Evolutionary conservation across 352 stramenopile species (phyloP).

Genomic region (Pythium apleroticum): DNA sequence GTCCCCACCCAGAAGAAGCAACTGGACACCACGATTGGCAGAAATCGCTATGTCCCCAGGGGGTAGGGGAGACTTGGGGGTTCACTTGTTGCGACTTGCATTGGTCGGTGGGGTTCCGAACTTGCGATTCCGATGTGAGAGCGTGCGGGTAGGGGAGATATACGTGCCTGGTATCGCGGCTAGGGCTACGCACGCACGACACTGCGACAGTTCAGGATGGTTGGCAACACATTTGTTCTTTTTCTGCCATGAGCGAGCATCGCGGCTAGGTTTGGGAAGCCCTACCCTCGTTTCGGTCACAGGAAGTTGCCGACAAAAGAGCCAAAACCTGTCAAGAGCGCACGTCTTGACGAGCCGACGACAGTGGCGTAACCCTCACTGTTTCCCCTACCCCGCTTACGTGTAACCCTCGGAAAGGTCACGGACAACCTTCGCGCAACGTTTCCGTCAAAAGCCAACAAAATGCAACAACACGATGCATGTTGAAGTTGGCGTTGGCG

Average conservation of each 20-base stretch:
- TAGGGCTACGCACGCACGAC: conserved; percentile 16
- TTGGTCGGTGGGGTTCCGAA: not conserved
- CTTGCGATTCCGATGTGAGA: not conserved
- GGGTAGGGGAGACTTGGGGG: too few relatives aligned
- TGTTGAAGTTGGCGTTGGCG: conserved; percentile 31
- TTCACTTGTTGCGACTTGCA: too few relatives aligned
- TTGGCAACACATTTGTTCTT: conserved; percentile 8
- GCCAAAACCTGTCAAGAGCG: not conserved
- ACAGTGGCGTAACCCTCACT: conserved; percentile 7
- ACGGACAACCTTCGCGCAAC: conserved; percentile 30
- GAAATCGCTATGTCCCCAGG: conserved; percentile 9
- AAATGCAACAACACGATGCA: conserved; percentile 3
- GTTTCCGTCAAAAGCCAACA: not conserved
- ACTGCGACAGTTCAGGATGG: conserved; percentile 14
- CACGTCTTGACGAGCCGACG: conserved; percentile 15
- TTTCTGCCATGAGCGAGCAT: conserved; percentile 10
- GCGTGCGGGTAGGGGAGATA: not conserved
- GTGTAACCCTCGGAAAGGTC: not conserved
- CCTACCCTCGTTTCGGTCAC: not conserved
- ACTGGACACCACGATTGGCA: conserved; percentile 17
- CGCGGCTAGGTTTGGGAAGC: not conserved
- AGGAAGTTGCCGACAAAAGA: not conserved
- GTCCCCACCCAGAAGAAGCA: conserved; percentile 3
- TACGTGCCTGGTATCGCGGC: not conserved
- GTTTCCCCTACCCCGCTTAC: not conserved